Conservation (phyloP, 2,329 filamentous ascomycete species). For the Teratosphaeriaceae sp. region DNA sequence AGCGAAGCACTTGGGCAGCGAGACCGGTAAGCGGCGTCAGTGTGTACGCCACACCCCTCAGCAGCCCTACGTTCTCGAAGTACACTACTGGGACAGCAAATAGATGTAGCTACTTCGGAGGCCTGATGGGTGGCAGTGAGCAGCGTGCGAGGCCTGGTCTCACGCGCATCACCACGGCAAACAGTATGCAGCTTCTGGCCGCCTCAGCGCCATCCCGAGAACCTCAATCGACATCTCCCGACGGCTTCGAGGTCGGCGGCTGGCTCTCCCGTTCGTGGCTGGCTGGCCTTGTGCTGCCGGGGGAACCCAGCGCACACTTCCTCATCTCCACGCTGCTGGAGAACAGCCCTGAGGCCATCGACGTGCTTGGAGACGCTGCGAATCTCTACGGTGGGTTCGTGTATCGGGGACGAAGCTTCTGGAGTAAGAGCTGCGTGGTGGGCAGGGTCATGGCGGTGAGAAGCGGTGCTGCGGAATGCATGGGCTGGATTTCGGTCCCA, state of each 20-base stretch:
- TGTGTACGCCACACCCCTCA: conserved; percentile 15
- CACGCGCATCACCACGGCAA: conserved; percentile 11
- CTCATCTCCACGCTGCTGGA: conserved; percentile 52
- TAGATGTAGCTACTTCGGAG: conserved; percentile 4
- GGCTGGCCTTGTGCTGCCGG: conserved; percentile 49
- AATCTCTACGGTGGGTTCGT: conserved; percentile 51
- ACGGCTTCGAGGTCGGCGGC: conserved; percentile 13
- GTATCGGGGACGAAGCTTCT: conserved; percentile 45
- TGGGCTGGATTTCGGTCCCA: conserved; percentile 48
- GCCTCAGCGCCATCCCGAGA: conserved; percentile 1
- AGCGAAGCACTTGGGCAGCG: not conserved
- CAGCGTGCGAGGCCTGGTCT: conserved; percentile 4
- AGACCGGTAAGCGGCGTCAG: conserved; percentile 9
- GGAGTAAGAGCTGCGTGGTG: conserved; percentile 52
- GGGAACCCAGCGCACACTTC: conserved; percentile 47
- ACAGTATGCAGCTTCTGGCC: conserved; percentile 14
- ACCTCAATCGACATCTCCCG: not conserved
- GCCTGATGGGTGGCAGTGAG: conserved; percentile 1
- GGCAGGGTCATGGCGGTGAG: conserved; percentile 46
- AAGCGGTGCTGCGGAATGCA: conserved; percentile 41
- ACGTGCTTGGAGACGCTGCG: conserved; percentile 42
- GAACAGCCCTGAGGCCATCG: conserved; percentile 45
- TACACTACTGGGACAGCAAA: not conserved
- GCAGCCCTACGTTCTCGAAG: conserved; percentile 10
- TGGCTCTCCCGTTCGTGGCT: conserved; percentile 53